phyloP scores from a whole-genome alignment of 768 basidiomycete genomes.

The Gautieria morchelliformis region DNA sequence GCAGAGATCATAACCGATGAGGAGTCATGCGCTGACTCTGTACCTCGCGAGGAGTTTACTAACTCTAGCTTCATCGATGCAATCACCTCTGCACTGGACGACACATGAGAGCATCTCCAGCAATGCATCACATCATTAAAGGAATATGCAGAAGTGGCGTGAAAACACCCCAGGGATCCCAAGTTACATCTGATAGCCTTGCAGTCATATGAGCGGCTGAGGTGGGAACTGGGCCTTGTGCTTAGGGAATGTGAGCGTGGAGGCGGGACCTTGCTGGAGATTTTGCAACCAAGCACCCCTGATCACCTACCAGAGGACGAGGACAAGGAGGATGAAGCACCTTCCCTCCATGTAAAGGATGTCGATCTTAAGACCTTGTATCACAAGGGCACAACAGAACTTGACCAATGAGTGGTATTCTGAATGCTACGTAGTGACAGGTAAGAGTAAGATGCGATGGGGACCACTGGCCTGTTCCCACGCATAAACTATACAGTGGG shows the following conservation, averaged over 20 bases:
- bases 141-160: neutral
- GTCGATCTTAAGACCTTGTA: too few species aligned
- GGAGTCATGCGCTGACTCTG: conserved; percentile 11
- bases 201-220: conserved; percentile 64
- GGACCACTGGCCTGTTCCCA: too few species aligned
- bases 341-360: too few species aligned
- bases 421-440: too few species aligned
- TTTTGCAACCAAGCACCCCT: neutral
- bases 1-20: conserved; percentile 17
- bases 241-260: conserved; percentile 79
- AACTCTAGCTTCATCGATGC: conserved; percentile 47
- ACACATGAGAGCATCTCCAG: conserved; percentile 59
- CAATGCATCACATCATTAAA: conserved; percentile 52
- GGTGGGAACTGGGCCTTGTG: conserved; percentile 68
- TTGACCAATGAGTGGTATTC: too few species aligned
- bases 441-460: too few species aligned
- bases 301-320: conserved; percentile 20
- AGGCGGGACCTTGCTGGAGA: conserved; percentile 26
- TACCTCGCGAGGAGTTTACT: neutral
- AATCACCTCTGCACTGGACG: conserved; percentile 56
- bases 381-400: too few species aligned
- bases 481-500: too few species aligned
- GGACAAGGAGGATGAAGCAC: conserved; percentile 32
- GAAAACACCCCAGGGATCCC: neutral
- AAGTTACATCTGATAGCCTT: conserved; percentile 28